phyloP scores from a whole-genome alignment of 768 basidiomycete species.

The Candolleomyces aberdarensis region DNA sequence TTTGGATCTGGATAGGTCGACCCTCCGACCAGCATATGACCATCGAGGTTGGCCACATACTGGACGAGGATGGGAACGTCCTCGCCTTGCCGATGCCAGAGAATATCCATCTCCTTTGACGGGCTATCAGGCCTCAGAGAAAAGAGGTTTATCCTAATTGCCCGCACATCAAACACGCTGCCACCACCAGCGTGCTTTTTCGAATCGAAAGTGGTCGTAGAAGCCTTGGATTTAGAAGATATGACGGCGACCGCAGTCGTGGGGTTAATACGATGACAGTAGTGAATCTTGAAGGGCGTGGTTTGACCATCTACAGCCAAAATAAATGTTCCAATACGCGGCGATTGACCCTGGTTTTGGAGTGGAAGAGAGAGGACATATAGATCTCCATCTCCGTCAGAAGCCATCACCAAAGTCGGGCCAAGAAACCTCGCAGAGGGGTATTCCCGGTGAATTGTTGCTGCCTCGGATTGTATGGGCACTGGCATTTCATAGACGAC shows the following conservation, averaged over 20 bases:
- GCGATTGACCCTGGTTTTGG: constrained; percentile 33
- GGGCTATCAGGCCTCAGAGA: constrained; percentile 26
- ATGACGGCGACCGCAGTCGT: constrained; percentile 44
- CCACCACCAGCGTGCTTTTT: constrained; percentile 22
- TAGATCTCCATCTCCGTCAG: constrained; percentile 70
- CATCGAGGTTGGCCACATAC: constrained; percentile 41
- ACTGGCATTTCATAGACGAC: constrained; percentile 59
- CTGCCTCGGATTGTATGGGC: constrained; percentile 37
- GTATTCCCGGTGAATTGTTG: constrained; percentile 60
- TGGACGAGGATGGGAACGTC: constrained; percentile 63
- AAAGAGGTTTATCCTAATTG: constrained; percentile 48
- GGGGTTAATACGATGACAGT: constrained; percentile 34
- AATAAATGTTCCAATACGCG: constrained; percentile 52
- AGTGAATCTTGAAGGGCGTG: constrained; percentile 45
- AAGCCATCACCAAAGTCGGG: constrained; percentile 45
- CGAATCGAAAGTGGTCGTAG: constrained; percentile 11
- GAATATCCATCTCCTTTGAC: constrained; percentile 41
- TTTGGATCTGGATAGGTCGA: constrained; percentile 48
- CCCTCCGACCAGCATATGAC: constrained; percentile 58
- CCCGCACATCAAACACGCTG: constrained; percentile 65
- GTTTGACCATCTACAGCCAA: constrained; percentile 32
- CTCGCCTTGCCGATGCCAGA: constrained; percentile 70
- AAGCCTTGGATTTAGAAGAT: constrained; percentile 45
- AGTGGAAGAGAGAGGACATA: constrained; percentile 49
- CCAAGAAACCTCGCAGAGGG: constrained; percentile 65